Evolutionary conservation across 805 yeast genomes (phyloP), one percentile per base, ranked within the genome.

Genomic region (Candida maesae): DNA sequence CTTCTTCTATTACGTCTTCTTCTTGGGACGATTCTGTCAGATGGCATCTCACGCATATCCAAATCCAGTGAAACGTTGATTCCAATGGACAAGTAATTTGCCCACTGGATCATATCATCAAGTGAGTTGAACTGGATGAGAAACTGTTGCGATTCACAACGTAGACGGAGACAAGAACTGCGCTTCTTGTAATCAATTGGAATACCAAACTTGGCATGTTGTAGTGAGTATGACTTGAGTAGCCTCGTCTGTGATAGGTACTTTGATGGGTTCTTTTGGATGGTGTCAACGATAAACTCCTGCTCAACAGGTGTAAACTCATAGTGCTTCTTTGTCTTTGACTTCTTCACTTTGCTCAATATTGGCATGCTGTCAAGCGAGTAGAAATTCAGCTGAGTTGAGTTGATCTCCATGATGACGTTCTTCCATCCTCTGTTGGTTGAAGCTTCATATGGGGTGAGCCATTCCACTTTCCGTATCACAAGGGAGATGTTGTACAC

Each of bases 81-180:
- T 1, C 93, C 97, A 10, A 80, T 74, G 40, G 78, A 76, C 14
- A 93, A 45, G 33, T 79, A 80, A 53, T 76, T 71, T 44, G 86
- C 74, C 97, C 96, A 91, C 30, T 76, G 76, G 38, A 91, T 76
- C 71, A 88, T 72, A 27, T 78, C 81, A 52, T 77, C 78, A 4
- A 81, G 72, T 31, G 72, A 68, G 2, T 74, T 60, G 53, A 86
- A 86, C 41, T 77, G 79, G 2, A 91, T 50, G 31, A 91, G 59
- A 46, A 87, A 73, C 60, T 91, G 98, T 60, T 86, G 89, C 29
- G 82, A 75, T 62, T 91, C 98, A 27, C 83, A 74, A 16, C 99
- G 74, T 14, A 91, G 51, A 36, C 99, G 66, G 29, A 89, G 61
- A 5, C 82, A 86, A 55, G 79, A 74, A 14, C 76, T 70, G 48